Evolutionary conservation across 768 basidiomycete species (phyloP).

Genomic region (Phanerochaete carnosa): DNA sequence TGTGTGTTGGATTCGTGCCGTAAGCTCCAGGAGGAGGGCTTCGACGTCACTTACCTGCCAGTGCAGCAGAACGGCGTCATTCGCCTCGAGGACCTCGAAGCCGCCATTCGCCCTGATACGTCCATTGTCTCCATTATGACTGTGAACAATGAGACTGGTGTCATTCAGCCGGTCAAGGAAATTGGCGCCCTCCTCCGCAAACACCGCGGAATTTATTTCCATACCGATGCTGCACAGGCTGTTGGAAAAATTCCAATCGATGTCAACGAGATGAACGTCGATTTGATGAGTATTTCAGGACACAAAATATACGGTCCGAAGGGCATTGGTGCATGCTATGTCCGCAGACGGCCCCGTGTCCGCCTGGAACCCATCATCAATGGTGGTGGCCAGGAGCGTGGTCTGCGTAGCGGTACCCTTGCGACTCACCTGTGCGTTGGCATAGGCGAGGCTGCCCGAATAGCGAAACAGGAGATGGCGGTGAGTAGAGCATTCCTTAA

Average conservation of each 20-base stretch:
- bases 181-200: slow-evolving; percentile 85
- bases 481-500: slow-evolving; percentile 48
- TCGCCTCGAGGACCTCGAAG: slow-evolving; percentile 73
- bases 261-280: slow-evolving; percentile 93
- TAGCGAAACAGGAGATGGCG: slow-evolving; percentile 89
- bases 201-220: slow-evolving; percentile 89
- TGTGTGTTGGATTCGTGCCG: slow-evolving; percentile 98
- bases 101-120: slow-evolving; percentile 88
- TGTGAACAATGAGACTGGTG: slow-evolving; percentile 99
- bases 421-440: slow-evolving; percentile 87
- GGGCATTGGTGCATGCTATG: slow-evolving; percentile 92
- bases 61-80: slow-evolving; percentile 85
- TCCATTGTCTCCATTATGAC: slow-evolving; percentile 97
- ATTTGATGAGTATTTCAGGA: slow-evolving; percentile 93
- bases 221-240: slow-evolving; percentile 97
- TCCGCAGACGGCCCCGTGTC: slow-evolving; percentile 88
- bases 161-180: slow-evolving; percentile 95
- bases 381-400: slow-evolving; percentile 97
- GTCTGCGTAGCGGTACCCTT: slow-evolving; percentile 91
- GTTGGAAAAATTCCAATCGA: slow-evolving; percentile 88
- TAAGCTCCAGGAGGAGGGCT: slow-evolving; percentile 93
- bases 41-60: slow-evolving; percentile 97
- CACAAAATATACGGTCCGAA: slow-evolving; percentile 99
- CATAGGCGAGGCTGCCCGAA: slow-evolving; percentile 89
- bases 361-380: slow-evolving; percentile 91